A percentile compares a stretch with the other conserved stretches of the same genome.
phyloP scores from a whole-genome alignment of 148 eudicot species.

The Vaccinium darrowii region DNA sequence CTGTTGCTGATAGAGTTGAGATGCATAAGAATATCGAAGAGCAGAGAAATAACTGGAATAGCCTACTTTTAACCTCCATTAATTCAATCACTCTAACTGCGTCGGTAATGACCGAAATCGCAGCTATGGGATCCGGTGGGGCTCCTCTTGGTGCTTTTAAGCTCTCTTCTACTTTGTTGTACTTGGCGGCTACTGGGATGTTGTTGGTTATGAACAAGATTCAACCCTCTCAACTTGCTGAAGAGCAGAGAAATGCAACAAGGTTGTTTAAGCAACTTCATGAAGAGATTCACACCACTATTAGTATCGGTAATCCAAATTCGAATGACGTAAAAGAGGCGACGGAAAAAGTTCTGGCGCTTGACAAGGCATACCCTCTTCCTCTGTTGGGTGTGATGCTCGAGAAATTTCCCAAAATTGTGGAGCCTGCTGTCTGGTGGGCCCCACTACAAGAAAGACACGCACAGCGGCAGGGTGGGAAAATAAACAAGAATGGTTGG shows the following conservation, averaged over 20 bases:
- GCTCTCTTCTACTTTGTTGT: slow-evolving; percentile 44
- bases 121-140: slow-evolving; percentile 13
- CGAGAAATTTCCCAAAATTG: slow-evolving; percentile 50
- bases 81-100: slow-evolving; percentile 64
- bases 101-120: slow-evolving; percentile 50
- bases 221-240: slow-evolving; percentile 72
- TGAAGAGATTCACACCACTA: slow-evolving; percentile 25
- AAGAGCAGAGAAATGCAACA: slow-evolving; percentile 64
- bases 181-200: slow-evolving; percentile 48
- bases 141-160: slow-evolving; percentile 26
- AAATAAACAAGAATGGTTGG: too few relatives aligned
- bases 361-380: slow-evolving; percentile 64
- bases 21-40: slow-evolving; percentile 39
- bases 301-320: slow-evolving; percentile 19
- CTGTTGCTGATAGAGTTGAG: slow-evolving; percentile 36
- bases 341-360: slow-evolving; percentile 48
- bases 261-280: slow-evolving; percentile 46
- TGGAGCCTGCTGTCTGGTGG: slow-evolving; percentile 65
- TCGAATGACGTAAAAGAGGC: slow-evolving; percentile 36
- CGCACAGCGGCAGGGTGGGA: too few relatives aligned
- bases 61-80: slow-evolving; percentile 53
- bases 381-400: slow-evolving; percentile 66
- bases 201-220: slow-evolving; percentile 52
- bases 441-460: not conserved
- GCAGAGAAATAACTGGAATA: slow-evolving; percentile 62